Evolutionary conservation across 305 asterid species (phyloP), one percentile per base, ranked within the genome.

Genomic region (Plantago coronopus): DNA sequence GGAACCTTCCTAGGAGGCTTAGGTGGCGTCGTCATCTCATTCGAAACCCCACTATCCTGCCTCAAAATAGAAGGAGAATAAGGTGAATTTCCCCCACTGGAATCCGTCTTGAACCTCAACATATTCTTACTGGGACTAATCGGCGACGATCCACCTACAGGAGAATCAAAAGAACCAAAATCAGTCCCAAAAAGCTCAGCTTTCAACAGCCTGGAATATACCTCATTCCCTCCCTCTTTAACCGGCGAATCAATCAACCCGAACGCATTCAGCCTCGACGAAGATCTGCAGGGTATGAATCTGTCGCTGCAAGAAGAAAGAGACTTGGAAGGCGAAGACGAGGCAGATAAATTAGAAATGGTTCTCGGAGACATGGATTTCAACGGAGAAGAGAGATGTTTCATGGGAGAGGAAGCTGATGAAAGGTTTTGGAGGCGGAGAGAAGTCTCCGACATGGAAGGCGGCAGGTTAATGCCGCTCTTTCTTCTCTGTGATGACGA

Each of bases 1-100:
- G 97, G 94, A 25, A 94, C 97, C 78, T 94, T 94, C 76, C 99
- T 80, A 17, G 94, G 93, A n/a, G 96, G 97, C 84, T 86, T 94
- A 42, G 99, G 87, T 11, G 96, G 95, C 5, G 97, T 83, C 12
- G 86, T 73, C 48, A 64, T 83, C 78, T 87, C 99, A 20, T 72
- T 58, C 4, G 84, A 63, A 16, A 72, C 47, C 59, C 79, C 86
- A 61, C 64, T 61, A 14, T 85, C 91, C 59, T 72, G 83, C 34
- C 95, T 85, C 77, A 89, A 75, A 65, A 89, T 70, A 0, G 96
- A 87, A 38, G 95, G 91, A 38, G 99, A 85, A 66, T 50, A 89
- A 0, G 97, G 96, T 5, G 97, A 89, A 80, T 81, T 89, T 1
- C 82, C 78, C 4, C 94, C 53, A 3, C 62, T 94, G 0, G 78